Conservation (phyloP, 148 eudicot species). For the Silene latifolia region DNA sequence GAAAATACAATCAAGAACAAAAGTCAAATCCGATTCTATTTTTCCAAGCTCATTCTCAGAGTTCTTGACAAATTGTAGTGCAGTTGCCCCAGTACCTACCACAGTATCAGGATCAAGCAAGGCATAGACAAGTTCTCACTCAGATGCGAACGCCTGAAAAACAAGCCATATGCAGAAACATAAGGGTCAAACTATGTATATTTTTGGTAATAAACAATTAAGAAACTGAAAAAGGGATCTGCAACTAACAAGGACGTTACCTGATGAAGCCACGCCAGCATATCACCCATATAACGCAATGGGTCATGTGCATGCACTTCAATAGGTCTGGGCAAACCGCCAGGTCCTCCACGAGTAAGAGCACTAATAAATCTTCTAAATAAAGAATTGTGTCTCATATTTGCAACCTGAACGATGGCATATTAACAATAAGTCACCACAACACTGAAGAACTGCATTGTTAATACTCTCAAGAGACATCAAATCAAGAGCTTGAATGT, state of each 20-base stretch:
- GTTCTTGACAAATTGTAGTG: conserved; percentile 55
- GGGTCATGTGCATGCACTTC: conserved; percentile 99
- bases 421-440: conserved; percentile 3
- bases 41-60: conserved; percentile 54
- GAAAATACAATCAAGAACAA: conserved; percentile 95
- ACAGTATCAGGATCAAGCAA: conserved; percentile 86
- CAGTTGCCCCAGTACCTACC: conserved; percentile 73
- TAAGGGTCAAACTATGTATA: neutral
- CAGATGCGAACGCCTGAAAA: conserved; percentile 88
- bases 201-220: neutral
- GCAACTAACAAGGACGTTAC: conserved; percentile 27
- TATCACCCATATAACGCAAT: conserved; percentile 94
- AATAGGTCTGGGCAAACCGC: conserved; percentile 98
- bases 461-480: neutral
- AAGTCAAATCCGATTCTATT: conserved; percentile 76
- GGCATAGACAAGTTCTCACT: conserved; percentile 95
- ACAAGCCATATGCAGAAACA: neutral
- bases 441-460: neutral
- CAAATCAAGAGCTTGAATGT: conserved; percentile 1
- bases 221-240: conserved; percentile 8
- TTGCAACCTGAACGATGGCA: conserved; percentile 60
- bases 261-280: conserved; percentile 99
- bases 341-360: conserved; percentile 99
- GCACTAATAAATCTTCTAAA: conserved; percentile 96
- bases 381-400: conserved; percentile 93